Evolutionary conservation across 2,329 filamentous ascomycete species (phyloP).

Genomic region (Beauveria brongniartii): DNA sequence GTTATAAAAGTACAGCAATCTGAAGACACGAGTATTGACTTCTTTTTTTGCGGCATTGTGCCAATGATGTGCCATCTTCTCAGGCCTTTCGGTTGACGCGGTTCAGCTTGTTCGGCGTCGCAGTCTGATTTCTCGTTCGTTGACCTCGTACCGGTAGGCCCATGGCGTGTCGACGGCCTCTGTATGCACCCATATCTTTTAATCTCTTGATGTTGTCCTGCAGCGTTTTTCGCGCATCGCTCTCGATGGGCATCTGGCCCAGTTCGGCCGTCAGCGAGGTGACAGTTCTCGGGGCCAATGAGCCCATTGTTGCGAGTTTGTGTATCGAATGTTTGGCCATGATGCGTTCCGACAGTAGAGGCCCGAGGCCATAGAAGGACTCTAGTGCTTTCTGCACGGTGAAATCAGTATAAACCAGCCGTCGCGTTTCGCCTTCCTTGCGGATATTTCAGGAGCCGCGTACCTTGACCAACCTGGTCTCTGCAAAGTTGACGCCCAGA

Average conservation of each 20-base stretch:
- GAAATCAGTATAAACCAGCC: neutral
- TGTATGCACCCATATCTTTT: slow-evolving; percentile 84
- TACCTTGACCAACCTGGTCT: slow-evolving; percentile 77
- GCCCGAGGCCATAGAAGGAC: slow-evolving; percentile 79
- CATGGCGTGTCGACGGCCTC: slow-evolving; percentile 88
- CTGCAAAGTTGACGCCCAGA: slow-evolving; percentile 77
- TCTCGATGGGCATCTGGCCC: slow-evolving; percentile 88
- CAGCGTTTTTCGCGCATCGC: slow-evolving; percentile 68
- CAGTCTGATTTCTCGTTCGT: slow-evolving; percentile 68
- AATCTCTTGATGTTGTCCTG: slow-evolving; percentile 79
- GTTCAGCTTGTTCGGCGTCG: slow-evolving; percentile 55
- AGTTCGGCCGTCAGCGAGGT: slow-evolving; percentile 78
- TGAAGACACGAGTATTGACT: neutral
- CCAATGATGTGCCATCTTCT: neutral
- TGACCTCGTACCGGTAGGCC: slow-evolving; percentile 86
- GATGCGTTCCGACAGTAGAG: slow-evolving; percentile 59
- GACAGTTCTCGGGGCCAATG: slow-evolving; percentile 66
- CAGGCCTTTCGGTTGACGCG: slow-evolving; percentile 35
- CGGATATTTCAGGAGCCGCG: slow-evolving; percentile 17
- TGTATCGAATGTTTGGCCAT: slow-evolving; percentile 88
- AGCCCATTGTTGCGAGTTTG: slow-evolving; percentile 68
- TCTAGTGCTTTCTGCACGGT: slow-evolving; percentile 59
- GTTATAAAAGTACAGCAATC: slow-evolving; percentile 4
- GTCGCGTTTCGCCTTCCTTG: neutral
- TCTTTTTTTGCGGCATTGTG: neutral